These are phyloP conservation scores for Cladosporium sp. DNA, from an alignment of 2,329 filamentous ascomycete species.

Conservation along the genomic window DNA sequence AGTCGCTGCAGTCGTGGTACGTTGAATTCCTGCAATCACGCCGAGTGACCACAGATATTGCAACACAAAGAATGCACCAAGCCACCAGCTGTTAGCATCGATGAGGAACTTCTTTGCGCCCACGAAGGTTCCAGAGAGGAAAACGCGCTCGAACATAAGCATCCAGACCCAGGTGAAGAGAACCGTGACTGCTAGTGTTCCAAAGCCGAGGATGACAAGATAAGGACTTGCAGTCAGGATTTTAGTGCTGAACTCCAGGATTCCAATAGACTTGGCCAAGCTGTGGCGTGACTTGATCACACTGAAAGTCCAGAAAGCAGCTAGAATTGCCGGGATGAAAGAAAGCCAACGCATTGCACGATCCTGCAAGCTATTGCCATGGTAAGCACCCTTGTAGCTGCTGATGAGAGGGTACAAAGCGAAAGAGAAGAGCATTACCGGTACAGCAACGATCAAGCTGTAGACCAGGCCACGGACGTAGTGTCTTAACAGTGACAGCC, in stretches of 20 bases:
- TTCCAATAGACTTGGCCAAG: constrained; percentile 76
- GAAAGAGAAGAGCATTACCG: constrained; percentile 81
- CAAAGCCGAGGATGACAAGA: constrained; percentile 77
- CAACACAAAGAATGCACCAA: constrained; percentile 85
- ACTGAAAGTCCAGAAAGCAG: constrained; percentile 77
- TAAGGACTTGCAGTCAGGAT: constrained; percentile 83
- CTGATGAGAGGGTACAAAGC: constrained; percentile 86
- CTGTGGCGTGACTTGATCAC: constrained; percentile 76
- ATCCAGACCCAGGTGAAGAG: constrained; percentile 95
- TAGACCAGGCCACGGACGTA: constrained; percentile 83
- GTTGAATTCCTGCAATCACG: constrained; percentile 81
- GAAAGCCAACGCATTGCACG: constrained; percentile 83
- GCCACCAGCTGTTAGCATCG: constrained; percentile 86
- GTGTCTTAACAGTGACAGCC: constrained; percentile 82
- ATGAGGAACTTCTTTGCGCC: constrained; percentile 68
- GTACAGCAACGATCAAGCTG: constrained; percentile 76
- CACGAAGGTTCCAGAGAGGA: constrained; percentile 78
- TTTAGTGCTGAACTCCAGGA: constrained; percentile 86
- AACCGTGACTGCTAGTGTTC: constrained; percentile 69
- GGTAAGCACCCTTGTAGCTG: constrained; percentile 73
- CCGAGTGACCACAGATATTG: constrained; percentile 95
- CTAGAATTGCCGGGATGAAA: constrained; percentile 67
- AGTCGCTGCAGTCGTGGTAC: constrained; percentile 86
- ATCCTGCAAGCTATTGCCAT: constrained; percentile 80
- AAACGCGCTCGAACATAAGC: constrained; percentile 91